Conservation (phyloP, 1,139 yeast species). For the Saccharomyces hybrid region DNA sequence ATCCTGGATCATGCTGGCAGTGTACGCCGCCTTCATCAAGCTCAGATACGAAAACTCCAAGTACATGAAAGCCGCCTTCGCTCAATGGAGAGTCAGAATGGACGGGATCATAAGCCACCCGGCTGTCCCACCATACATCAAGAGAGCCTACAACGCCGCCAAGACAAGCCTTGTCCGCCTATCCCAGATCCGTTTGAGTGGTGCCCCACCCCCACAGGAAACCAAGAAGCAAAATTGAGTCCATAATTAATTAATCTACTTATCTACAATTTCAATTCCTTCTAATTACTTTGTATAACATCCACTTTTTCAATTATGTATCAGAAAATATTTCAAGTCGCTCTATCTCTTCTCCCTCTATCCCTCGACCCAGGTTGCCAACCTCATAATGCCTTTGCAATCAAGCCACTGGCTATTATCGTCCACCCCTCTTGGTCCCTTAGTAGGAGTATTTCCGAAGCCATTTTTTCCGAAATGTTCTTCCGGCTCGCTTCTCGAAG, state of each 20-base stretch:
- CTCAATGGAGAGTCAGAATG: slow-evolving; percentile 60
- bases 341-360: not conserved
- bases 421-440: not conserved
- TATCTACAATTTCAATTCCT: not conserved
- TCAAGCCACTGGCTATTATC: no score
- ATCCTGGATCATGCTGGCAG: slow-evolving; percentile 52
- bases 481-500: not conserved
- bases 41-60: slow-evolving; percentile 70
- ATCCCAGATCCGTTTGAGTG: slow-evolving; percentile 9
- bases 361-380: not conserved
- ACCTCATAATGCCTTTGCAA: no score
- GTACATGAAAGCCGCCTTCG: slow-evolving; percentile 64
- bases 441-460: not conserved
- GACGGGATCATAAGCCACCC: slow-evolving; percentile 59
- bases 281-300: not conserved
- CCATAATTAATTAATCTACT: not conserved
- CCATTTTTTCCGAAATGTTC: not conserved
- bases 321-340: not conserved
- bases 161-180: slow-evolving; percentile 35
- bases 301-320: not conserved
- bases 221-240: not conserved
- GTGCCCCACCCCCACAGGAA: not conserved
- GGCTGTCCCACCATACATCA: slow-evolving; percentile 49
- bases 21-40: slow-evolving; percentile 64
- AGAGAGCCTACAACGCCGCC: slow-evolving; percentile 51